Percentiles rank a stretch among this genome's conserved stretches.
Conservation (phyloP, 495 filamentous ascomycete genomes). For the Penicillium cataractarum region DNA sequence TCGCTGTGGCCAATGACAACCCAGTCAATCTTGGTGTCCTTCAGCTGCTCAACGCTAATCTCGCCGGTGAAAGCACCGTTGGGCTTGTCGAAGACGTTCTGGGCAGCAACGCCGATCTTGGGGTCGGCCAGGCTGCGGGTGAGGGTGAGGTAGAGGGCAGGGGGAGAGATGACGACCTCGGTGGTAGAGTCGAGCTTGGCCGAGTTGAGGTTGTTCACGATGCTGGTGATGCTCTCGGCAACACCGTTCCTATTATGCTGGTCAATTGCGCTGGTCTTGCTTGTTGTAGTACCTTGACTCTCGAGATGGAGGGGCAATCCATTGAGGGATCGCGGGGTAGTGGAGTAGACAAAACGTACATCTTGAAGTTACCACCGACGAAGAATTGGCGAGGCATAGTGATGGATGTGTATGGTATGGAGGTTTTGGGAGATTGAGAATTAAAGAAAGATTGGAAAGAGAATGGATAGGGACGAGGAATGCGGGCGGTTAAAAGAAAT, state of each 20-base stretch:
- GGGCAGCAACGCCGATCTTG: slow-evolving; percentile 80
- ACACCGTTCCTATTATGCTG: slow-evolving; percentile 78
- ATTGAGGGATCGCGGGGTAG: slow-evolving; percentile 24
- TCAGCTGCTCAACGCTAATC: slow-evolving; percentile 87
- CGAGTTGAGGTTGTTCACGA: slow-evolving; percentile 84
- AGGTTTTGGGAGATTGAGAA: slow-evolving; percentile 19
- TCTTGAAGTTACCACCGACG: slow-evolving; percentile 99
- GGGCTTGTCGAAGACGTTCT: slow-evolving; percentile 96
- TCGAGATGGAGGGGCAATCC: slow-evolving; percentile 25
- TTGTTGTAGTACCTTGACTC: neutral
- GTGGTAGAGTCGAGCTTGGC: slow-evolving; percentile 56
- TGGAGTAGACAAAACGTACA: slow-evolving; percentile 56
- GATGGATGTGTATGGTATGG: slow-evolving; percentile 19
- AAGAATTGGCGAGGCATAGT: slow-evolving; percentile 96
- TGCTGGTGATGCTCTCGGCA: slow-evolving; percentile 78
- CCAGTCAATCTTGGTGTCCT: slow-evolving; percentile 86
- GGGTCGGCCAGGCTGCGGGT: slow-evolving; percentile 70
- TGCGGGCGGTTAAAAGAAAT: slow-evolving; percentile 23
- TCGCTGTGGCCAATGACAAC: slow-evolving; percentile 91
- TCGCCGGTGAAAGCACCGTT: slow-evolving; percentile 98
- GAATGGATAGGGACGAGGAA: slow-evolving; percentile 6
- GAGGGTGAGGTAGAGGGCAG: slow-evolving; percentile 86
- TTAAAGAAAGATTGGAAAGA: slow-evolving; percentile 13
- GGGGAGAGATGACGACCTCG: slow-evolving; percentile 93
- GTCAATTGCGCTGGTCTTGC: slow-evolving; percentile 20